Conservation (phyloP, 257 asterid species). For the Capsicum pubescens region DNA sequence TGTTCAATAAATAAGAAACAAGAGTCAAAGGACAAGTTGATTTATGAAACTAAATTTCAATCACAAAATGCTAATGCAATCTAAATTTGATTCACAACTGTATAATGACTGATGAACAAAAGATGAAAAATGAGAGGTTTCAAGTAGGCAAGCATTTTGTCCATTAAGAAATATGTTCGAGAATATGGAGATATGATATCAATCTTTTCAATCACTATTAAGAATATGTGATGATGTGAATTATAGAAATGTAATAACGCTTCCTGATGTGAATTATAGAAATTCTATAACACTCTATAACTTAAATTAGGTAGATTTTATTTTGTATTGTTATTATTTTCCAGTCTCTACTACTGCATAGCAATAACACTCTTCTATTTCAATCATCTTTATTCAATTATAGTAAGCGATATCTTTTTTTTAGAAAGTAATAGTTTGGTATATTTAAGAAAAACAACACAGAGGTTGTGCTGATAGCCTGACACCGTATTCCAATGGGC, state of each 20-base stretch:
- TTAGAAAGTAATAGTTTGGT: not conserved
- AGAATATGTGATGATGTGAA: not conserved
- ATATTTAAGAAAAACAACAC: not conserved
- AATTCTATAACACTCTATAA: not conserved
- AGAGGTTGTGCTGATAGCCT: not conserved
- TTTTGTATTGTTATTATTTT: not conserved
- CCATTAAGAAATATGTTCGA: not conserved
- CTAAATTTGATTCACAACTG: constrained; percentile 4
- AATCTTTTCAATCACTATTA: not conserved
- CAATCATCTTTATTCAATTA: not conserved
- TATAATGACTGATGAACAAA: not conserved
- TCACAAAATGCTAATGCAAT: not conserved
- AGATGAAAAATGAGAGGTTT: not conserved
- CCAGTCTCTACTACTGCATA: not conserved
- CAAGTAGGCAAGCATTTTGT: not conserved
- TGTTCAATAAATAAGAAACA: too few species aligned
- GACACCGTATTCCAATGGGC: not conserved
- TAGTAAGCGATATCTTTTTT: not conserved
- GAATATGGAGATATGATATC: constrained; percentile 20
- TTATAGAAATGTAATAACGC: not conserved
- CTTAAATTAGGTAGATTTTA: not conserved
- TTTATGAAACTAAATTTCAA: too few species aligned
- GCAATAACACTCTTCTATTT: not conserved
- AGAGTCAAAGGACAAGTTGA: too few species aligned
- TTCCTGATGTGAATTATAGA: too few species aligned